A percentile compares a stretch with the other conserved stretches of the same genome.
These are phyloP conservation scores for Pleurotus salmoneostramineus DNA, from an alignment of 768 basidiomycete species.

Conservation along the genomic window DNA sequence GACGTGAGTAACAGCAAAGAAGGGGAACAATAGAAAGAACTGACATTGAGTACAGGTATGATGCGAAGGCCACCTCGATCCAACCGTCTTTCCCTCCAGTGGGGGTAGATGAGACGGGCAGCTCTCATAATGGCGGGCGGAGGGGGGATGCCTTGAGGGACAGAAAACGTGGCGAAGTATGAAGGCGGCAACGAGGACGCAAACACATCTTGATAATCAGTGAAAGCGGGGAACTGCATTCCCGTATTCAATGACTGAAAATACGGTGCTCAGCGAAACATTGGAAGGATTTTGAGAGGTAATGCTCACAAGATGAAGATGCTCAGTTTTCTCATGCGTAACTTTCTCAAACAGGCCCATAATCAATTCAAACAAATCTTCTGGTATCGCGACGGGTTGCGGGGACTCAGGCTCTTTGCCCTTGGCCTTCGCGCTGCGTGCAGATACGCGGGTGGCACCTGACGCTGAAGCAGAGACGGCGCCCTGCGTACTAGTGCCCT, in stretches of 20 bases:
- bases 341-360: conserved; percentile 94
- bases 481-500: conserved; percentile 79
- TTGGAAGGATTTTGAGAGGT: neutral
- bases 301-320: conserved; percentile 78
- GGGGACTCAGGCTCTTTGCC: conserved; percentile 77
- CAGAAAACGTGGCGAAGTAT: conserved; percentile 63
- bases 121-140: conserved; percentile 61
- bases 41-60: conserved; percentile 84
- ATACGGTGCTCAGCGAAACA: conserved; percentile 5
- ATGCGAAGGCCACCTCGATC: conserved; percentile 81
- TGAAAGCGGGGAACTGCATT: conserved; percentile 67
- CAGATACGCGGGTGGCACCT: conserved; percentile 32
- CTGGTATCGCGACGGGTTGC: conserved; percentile 65
- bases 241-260: conserved; percentile 61
- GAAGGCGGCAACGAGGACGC: conserved; percentile 53
- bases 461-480: conserved; percentile 47
- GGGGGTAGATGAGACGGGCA: conserved; percentile 74
- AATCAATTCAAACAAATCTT: conserved; percentile 92
- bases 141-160: conserved; percentile 68
- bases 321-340: conserved; percentile 86
- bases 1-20: conserved; percentile 1
- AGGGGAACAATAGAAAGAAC: conserved; percentile 21
- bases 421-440: conserved; percentile 72
- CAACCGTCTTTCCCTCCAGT: conserved; percentile 85
- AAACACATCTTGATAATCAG: conserved; percentile 70